Conservation (phyloP, 1,139 yeast genomes). For the Sugiyamaella neomexicana region DNA sequence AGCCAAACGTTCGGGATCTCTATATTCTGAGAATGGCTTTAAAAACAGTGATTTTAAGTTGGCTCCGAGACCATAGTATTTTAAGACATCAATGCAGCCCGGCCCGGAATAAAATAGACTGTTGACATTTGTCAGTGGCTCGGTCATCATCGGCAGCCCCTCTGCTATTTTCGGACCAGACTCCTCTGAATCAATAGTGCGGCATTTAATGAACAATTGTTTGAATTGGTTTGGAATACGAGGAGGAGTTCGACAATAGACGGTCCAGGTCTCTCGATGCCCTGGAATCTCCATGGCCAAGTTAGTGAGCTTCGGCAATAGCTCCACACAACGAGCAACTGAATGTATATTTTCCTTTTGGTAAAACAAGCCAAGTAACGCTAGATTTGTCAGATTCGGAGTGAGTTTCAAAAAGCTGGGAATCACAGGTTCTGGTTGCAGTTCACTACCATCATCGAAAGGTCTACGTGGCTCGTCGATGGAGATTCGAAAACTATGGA, state of each 20-base stretch:
- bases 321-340: not conserved
- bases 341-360: slow-evolving; percentile 6
- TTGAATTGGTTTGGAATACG: not conserved
- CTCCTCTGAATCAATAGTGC: not conserved
- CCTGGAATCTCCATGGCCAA: slow-evolving; percentile 2
- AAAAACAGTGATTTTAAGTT: not conserved
- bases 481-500: not conserved
- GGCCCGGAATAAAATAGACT: not conserved
- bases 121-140: not conserved
- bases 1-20: not conserved
- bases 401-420: slow-evolving; percentile 5
- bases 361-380: slow-evolving; percentile 3
- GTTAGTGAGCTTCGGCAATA: not conserved
- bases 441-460: too few species aligned
- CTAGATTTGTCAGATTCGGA: slow-evolving; percentile 3
- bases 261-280: not conserved
- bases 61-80: not conserved
- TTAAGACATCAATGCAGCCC: slow-evolving; percentile 6
- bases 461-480: too few species aligned
- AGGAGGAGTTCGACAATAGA: not conserved
- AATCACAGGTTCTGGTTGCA: slow-evolving; percentile 5
- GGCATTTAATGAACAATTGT: not conserved
- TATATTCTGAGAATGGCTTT: slow-evolving; percentile 4
- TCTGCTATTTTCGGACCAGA: not conserved
- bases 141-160: too few species aligned